Percentiles rank a stretch among this genome's conserved stretches.
Evolutionary conservation across 75 land plant genomes (phyloP).

Genomic region (Gnetum montanum): DNA sequence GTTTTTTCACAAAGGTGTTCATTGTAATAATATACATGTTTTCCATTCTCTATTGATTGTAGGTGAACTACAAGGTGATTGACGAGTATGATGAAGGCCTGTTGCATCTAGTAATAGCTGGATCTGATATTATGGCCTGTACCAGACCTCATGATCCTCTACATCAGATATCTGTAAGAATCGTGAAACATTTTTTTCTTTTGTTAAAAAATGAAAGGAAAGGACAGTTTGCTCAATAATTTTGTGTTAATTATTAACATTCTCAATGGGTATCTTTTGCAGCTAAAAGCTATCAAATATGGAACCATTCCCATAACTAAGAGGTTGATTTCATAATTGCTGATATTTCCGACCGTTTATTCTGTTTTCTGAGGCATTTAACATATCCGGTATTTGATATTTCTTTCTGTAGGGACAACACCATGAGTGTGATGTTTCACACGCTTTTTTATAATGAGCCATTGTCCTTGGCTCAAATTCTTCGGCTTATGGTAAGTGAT

Average conservation of each 20-base stretch:
- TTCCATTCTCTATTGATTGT: no score
- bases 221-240: background rate
- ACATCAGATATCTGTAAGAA: slow-evolving; percentile 23
- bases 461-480: slow-evolving; percentile 24
- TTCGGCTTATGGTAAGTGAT: slow-evolving; percentile 26
- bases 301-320: slow-evolving; percentile 47
- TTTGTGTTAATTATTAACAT: background rate
- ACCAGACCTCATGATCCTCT: slow-evolving; percentile 23
- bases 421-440: background rate
- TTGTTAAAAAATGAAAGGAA: background rate
- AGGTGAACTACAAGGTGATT: background rate
- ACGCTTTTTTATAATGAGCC: slow-evolving; percentile 1
- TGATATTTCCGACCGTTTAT: background rate
- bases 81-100: slow-evolving; percentile 30
- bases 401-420: slow-evolving; percentile 1
- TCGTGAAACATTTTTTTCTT: slow-evolving; percentile 9
- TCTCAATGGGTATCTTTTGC: slow-evolving; percentile 5
- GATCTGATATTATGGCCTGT: slow-evolving; percentile 45
- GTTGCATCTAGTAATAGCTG: slow-evolving; percentile 39
- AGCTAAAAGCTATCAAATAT: slow-evolving; percentile 64
- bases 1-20: no score
- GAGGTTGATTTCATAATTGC: slow-evolving; percentile 6
- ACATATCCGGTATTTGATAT: background rate
- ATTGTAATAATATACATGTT: no score
- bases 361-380: background rate